These are phyloP conservation scores for Zopfochytrium polystomum DNA, from an alignment of 371 early-diverging fungal genomes.

Conservation along the genomic window DNA sequence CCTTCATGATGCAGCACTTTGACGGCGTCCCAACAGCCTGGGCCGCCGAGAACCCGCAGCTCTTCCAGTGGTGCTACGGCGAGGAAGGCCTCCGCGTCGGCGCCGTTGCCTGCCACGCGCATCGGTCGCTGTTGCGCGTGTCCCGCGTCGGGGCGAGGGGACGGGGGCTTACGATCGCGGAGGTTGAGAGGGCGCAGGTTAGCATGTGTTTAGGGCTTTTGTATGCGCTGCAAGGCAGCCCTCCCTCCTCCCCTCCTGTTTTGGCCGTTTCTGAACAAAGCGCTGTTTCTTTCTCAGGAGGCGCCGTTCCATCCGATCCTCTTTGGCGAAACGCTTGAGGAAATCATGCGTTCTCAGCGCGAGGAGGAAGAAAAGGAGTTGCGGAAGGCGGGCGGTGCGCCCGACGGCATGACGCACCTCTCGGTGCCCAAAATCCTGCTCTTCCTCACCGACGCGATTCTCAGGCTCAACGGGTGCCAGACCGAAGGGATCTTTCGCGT, in stretches of 20 bases:
- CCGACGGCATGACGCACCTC: too few species aligned
- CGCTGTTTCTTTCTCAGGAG: too few species aligned
- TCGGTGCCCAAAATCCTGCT: slow-evolving; percentile 77
- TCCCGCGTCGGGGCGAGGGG: slow-evolving; percentile 79
- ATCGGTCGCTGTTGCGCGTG: slow-evolving; percentile 65
- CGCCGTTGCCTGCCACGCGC: slow-evolving; percentile 59
- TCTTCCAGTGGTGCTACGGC: slow-evolving; percentile 15
- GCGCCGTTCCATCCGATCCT: slow-evolving; percentile 82
- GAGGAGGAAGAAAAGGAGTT: slow-evolving; percentile 22
- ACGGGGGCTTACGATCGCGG: slow-evolving; percentile 66
- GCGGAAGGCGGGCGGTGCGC: too few species aligned
- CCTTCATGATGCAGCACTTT: slow-evolving; percentile 71
- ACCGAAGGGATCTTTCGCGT: too few species aligned
- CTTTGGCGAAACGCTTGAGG: slow-evolving; percentile 91
- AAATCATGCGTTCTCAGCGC: too few species aligned
- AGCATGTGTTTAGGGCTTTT: too few species aligned
- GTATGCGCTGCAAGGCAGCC: too few species aligned
- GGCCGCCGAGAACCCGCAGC: background rate
- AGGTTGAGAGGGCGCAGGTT: slow-evolving; percentile 79
- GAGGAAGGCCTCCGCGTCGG: slow-evolving; percentile 39
- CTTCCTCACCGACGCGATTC: slow-evolving; percentile 76
- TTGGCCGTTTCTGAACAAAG: too few species aligned
- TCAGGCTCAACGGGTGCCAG: slow-evolving; percentile 74
- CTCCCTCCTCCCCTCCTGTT: too few species aligned
- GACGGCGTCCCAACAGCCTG: slow-evolving; percentile 22